Evolutionary conservation across 805 yeast species (phyloP), one percentile per base, ranked within the genome.

Genomic region (Myxozyma sirexii): DNA sequence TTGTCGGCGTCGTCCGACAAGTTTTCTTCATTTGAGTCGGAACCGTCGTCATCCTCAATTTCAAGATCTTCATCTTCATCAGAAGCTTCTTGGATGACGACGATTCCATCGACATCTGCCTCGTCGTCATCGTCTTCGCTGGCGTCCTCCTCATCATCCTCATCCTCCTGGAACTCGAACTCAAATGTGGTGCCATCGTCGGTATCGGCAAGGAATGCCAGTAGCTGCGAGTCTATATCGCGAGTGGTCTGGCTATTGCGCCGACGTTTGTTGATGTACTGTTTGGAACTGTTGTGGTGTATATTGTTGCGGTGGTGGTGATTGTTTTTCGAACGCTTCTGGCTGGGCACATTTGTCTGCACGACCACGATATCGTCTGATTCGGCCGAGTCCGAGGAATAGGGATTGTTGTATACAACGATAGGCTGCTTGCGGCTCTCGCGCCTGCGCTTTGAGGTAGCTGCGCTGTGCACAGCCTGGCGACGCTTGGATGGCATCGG

Each of bases 21-120:
- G 48, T 77, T 79, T 59, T 77, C 77, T 27, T 70, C 70, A 2
- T 67, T 71, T 29, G 72, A 74, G 31, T 72, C 78, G 38, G 77
- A 76, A 21, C 78, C 79, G 37, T 73, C 77, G 17, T 72, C 79
- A 5, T 72, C 75, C 19, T 73, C 77, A 10, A 72, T 77, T 7
- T 69, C 74, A 7, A 70, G 77, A 51, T 67, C 74, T 15, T 70
- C 73, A 8, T 68, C 74, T 50, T 84, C 90, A 4, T 61, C 68
- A 37, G 70, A 73, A 17, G 75, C 70, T 26, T 70, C 70, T 38
- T 71, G 71, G 8, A 55, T 59, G 35, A 52, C 69, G 62, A 75
- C 55, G 41, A 41, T 31, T 19, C 48, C 57, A 19, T 53, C 45
- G 27, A 35, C 45, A 44, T 44, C 51, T 13, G 29, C 45, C 26